Conservation (phyloP, 306 rosid species). For the Cicer pinnatifidum region DNA sequence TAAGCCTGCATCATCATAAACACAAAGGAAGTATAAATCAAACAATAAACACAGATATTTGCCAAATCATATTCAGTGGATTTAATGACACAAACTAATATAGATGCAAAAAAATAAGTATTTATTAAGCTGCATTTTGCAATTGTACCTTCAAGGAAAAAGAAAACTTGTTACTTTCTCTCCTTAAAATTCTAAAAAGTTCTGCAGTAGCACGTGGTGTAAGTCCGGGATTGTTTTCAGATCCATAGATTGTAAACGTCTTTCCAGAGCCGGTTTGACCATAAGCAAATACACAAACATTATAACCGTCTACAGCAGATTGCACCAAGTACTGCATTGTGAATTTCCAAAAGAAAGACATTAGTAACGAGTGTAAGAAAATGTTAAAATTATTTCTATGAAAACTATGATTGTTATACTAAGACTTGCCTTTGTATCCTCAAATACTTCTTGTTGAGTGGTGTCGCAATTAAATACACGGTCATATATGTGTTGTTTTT, state of each 20-base stretch:
- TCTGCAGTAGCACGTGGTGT: constrained; percentile 84
- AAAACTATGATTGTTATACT: constrained; percentile 12
- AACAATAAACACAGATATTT: constrained; percentile 14
- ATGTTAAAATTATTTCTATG: constrained; percentile 2
- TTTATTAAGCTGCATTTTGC: neutral
- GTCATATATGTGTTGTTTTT: constrained; percentile 83
- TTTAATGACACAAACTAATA: neutral
- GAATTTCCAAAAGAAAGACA: constrained; percentile 31
- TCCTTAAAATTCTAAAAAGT: constrained; percentile 70
- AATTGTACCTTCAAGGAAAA: constrained; percentile 77
- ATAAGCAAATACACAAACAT: constrained; percentile 91
- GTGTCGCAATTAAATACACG: constrained; percentile 74
- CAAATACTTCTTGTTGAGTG: constrained; percentile 83
- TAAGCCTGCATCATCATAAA: constrained; percentile 68
- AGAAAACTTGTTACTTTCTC: constrained; percentile 74
- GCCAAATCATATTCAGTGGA: constrained; percentile 11
- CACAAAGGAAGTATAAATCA: constrained; percentile 8
- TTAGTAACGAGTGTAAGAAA: constrained; percentile 5
- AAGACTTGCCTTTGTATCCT: constrained; percentile 88
- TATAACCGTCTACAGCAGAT: constrained; percentile 88
- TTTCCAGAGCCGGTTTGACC: constrained; percentile 98
- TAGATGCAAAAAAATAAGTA: constrained; percentile 21
- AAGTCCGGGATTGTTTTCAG: constrained; percentile 76
- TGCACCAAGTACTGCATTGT: constrained; percentile 85
- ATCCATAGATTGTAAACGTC: constrained; percentile 87